Percentiles rank a stretch among this genome's conserved stretches.
Conservation (phyloP, 768 basidiomycete species). For the Boletus rufocinnamomeus region DNA sequence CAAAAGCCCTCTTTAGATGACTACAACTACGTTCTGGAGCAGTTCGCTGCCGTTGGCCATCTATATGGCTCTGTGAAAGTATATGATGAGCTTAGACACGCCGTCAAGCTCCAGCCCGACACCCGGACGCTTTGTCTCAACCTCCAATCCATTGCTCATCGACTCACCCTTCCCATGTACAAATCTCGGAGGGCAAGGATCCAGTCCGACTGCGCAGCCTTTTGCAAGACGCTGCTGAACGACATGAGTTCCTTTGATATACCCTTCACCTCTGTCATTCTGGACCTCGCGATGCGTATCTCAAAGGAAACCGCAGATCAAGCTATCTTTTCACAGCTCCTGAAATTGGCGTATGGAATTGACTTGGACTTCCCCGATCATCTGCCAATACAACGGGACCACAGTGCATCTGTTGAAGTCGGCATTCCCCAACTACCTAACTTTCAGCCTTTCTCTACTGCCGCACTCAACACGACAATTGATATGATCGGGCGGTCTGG, state of each 20-base stretch:
- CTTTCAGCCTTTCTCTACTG: conserved; percentile 56
- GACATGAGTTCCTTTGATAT: conserved; percentile 57
- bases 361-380: conserved; percentile 77
- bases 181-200: conserved; percentile 38
- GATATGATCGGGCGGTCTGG: conserved; percentile 66
- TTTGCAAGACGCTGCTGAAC: conserved; percentile 51
- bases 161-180: conserved; percentile 60
- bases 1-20: conserved; percentile 55
- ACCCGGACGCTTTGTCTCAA: conserved; percentile 61
- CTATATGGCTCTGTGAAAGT: conserved; percentile 59
- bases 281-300: conserved; percentile 70
- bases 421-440: conserved; percentile 16
- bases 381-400: conserved; percentile 39
- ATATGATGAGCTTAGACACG: conserved; percentile 54
- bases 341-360: conserved; percentile 73
- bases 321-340: conserved; percentile 55
- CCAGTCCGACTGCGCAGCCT: conserved; percentile 44
- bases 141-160: conserved; percentile 71
- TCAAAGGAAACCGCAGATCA: conserved; percentile 62
- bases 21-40: conserved; percentile 72
- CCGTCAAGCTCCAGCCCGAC: conserved; percentile 46
- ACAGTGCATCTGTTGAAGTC: conserved; percentile 2
- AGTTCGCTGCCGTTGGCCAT: conserved; percentile 78
- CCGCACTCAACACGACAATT: conserved; percentile 71
- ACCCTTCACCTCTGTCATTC: conserved; percentile 55